phyloP scores from a whole-genome alignment of 2,329 filamentous ascomycete genomes.

The Alternaria dauci region DNA sequence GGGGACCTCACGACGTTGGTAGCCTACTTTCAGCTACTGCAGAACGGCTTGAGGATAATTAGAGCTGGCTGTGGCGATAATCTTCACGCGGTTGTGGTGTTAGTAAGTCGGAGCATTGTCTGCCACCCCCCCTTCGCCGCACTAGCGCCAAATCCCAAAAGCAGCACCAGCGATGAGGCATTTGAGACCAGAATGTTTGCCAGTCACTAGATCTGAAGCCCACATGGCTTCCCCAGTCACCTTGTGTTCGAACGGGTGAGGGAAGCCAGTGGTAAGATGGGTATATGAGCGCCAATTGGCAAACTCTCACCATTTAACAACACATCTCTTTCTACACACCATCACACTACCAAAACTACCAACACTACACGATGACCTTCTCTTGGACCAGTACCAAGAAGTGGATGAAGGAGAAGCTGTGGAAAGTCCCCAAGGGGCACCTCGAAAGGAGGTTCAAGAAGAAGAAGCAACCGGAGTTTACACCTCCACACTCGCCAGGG shows the following conservation, averaged over 20 bases:
- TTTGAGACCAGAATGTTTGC: background rate
- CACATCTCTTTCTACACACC: background rate
- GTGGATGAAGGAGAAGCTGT: background rate
- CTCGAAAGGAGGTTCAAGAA: background rate
- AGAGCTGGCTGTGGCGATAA: background rate
- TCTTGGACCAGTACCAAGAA: background rate
- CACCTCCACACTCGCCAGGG: too few species aligned
- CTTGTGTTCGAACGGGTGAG: background rate
- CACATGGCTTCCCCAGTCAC: slow-evolving; percentile 3
- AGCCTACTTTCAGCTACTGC: background rate
- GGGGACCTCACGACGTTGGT: background rate
- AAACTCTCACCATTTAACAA: background rate
- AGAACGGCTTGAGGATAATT: background rate
- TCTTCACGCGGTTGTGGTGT: background rate
- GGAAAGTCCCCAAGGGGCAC: background rate
- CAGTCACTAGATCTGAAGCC: background rate
- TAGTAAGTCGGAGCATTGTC: slow-evolving; percentile 1
- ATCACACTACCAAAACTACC: background rate
- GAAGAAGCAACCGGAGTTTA: background rate
- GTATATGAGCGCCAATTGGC: background rate
- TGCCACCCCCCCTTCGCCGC: background rate
- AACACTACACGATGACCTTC: background rate
- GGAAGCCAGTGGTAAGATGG: background rate
- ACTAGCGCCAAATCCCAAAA: slow-evolving; percentile 1
- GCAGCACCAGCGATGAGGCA: background rate